Base-by-base conservation (phyloP, 2,329 filamentous ascomycete species). In the Arthroderma sp. region DNA sequence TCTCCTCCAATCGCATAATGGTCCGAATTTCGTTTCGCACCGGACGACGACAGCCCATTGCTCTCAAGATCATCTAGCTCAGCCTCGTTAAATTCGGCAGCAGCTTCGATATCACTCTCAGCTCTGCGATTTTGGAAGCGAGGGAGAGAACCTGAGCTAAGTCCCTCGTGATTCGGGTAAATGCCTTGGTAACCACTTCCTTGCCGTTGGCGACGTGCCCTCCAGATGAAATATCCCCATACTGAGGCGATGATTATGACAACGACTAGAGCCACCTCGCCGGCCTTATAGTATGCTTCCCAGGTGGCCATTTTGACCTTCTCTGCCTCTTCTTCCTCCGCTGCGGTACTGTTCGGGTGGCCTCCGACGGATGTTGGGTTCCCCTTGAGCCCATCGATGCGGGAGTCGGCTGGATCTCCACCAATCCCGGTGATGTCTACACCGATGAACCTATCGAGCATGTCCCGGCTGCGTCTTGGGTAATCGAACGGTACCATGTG, bases 401-500 rank as follows among this genome's bases (percentile, higher is more conserved):
- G 75, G 47, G 81, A 87, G 61, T 94, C 83, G 1, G 80, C 75
- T 0, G 87, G 85, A 42, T 70, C 68, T 42, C 85, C 88, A 47
- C 89, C 89, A 52, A 95, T 93, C 57, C 77, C 82, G 54, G 78
- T 83, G 52, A 96, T 93, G 59, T 96, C 87, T 36, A 98, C 85
- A 40, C 79, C 78, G 75, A 96, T 86, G 67, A 98, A 94, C 36
- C 91, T 83, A 64, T 98, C 89, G 10, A 98, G 78, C 91, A 98
- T 98, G 61, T 96, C 91, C 49, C 89, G 78, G 15, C 81, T 83
- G 49, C 87, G 81, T 40, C 86, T 80, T 1, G 89, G 81, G 55
- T 83, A 84, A 63, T 98, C 89, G 58, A 91, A 96, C 1, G 91
- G 93, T 1, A 98, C 91, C 91, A 98, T 98, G 64, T 98, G 91